A percentile compares a stretch with the other conserved stretches of the same genome.
These are phyloP conservation scores for Shiraia bambusicola DNA, from an alignment of 2,329 filamentous ascomycete species.

Conservation along the genomic window DNA sequence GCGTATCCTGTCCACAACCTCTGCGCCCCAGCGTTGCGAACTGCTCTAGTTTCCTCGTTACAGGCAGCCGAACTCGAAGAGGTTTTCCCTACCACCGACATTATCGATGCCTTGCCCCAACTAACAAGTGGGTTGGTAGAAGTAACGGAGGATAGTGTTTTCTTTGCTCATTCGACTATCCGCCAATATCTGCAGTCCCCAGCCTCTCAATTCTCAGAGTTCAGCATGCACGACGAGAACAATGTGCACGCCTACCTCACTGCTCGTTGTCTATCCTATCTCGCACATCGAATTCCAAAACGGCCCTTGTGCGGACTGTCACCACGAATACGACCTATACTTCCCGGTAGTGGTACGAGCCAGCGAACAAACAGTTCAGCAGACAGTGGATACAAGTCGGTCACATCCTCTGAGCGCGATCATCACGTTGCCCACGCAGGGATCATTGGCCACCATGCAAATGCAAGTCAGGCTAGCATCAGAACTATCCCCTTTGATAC, in stretches of 20 bases:
- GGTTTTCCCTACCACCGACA: constrained; percentile 3
- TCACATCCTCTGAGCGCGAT: constrained; percentile 28
- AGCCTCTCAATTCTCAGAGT: constrained; percentile 19
- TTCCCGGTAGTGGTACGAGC: constrained; percentile 22
- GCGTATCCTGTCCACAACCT: constrained; percentile 27
- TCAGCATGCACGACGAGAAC: constrained; percentile 26
- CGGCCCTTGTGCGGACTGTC: constrained; percentile 21
- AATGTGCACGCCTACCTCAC: constrained; percentile 33
- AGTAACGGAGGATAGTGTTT: constrained; percentile 17
- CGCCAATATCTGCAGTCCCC: constrained; percentile 27
- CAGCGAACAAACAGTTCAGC: constrained; percentile 27
- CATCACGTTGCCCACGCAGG: constrained; percentile 6
- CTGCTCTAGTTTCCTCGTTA: constrained; percentile 18
- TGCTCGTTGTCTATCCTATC: constrained; percentile 30
- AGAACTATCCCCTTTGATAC: constrained; percentile 24
- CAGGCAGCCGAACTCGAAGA: constrained; percentile 4
- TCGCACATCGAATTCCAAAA: constrained; percentile 31
- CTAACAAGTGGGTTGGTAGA: constrained; percentile 31
- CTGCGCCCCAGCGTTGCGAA: constrained; percentile 18
- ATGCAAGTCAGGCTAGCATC: constrained; percentile 8
- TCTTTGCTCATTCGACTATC: constrained; percentile 29
- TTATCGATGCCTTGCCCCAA: constrained; percentile 20
- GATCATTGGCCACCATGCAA: background rate
- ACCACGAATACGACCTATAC: constrained; percentile 12
- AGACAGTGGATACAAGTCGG: constrained; percentile 38